Base-by-base conservation (phyloP, 2,329 filamentous ascomycete genomes). In the Ceratocystis cubensis region DNA sequence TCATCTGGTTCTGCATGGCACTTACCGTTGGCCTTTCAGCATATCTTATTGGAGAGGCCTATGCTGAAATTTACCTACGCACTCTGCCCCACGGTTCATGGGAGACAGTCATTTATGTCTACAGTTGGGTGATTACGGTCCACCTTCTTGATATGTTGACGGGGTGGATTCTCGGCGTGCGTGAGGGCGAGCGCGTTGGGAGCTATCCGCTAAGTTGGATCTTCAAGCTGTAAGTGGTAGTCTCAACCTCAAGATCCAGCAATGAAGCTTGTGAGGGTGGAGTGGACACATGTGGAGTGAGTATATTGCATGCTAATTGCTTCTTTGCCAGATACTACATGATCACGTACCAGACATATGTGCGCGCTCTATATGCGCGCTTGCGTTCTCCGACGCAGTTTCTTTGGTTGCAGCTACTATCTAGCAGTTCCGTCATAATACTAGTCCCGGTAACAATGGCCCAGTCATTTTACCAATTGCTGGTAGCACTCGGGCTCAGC, bases 181-280 rank as follows among this genome's bases (percentile, higher is more conserved):
- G 81, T 64, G 83, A 87, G 70, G 85, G 85, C 61, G 83, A 88
- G 72, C 78, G 85, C 41, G 85, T 88, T 1, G 84, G 85, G 48
- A 87, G 83, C 72, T 88, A 88, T 71, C 85, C 85, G n/a, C 74
- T 88, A 67, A 85, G 84, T 70, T 88, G 84, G 82, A 82, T 87
- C 53, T 88, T 88, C 71, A 88, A 88, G 73, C 78, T 88, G 81
- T 86, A 72, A 75, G 82, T 75, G 25, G 10, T 41, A 20, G 28
- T 44, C 41, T 13, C 20, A 17, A n/a, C 44, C 41, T 4, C n/a
- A 10, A 22, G n/a, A 63, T 2, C 8, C 1, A 15, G 13, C 30
- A 33, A 10, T 22, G n/a, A 44, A 28, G 4, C 7, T 25, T 17
- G 25, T 10, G 20, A 10, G 48, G 10, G 46, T 10, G 15, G 56